Evolutionary conservation across 768 basidiomycete species (phyloP).

Genomic region (Calocera cornea): DNA sequence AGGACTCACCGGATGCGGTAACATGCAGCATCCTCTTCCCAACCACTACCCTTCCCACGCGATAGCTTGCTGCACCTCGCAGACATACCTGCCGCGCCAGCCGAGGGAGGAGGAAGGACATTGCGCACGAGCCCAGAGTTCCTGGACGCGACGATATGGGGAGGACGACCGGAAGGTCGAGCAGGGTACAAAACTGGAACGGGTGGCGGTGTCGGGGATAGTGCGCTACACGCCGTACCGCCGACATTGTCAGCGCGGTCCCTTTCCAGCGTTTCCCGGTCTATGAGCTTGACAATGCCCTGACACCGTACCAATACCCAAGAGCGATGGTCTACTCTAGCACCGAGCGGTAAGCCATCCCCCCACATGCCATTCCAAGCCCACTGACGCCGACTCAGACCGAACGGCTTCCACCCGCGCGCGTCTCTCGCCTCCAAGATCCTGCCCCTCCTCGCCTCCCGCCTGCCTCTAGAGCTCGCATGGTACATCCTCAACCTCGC

Average conservation of each 20-base stretch:
- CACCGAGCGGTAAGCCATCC: neutral
- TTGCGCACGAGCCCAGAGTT: neutral
- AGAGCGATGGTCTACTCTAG: neutral
- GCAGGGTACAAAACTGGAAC: neutral
- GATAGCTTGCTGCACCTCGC: neutral
- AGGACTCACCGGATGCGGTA: neutral
- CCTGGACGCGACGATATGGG: neutral
- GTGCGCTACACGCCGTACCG: neutral
- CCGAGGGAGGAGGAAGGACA: neutral
- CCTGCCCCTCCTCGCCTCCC: neutral
- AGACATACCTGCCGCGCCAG: neutral
- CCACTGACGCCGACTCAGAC: neutral
- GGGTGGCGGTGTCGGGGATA: constrained; percentile 1
- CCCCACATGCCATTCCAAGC: neutral
- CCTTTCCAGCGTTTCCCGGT: neutral
- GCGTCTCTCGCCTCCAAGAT: neutral
- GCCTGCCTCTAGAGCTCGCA: neutral
- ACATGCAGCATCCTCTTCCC: neutral
- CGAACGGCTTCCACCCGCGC: neutral
- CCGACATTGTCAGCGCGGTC: neutral
- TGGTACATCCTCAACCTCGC: neutral
- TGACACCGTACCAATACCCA: neutral
- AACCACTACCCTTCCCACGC: neutral
- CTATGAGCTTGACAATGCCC: neutral
- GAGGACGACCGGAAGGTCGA: neutral